phyloP scores from a whole-genome alignment of 768 basidiomycete species.

The Chalciporus piperatus region DNA sequence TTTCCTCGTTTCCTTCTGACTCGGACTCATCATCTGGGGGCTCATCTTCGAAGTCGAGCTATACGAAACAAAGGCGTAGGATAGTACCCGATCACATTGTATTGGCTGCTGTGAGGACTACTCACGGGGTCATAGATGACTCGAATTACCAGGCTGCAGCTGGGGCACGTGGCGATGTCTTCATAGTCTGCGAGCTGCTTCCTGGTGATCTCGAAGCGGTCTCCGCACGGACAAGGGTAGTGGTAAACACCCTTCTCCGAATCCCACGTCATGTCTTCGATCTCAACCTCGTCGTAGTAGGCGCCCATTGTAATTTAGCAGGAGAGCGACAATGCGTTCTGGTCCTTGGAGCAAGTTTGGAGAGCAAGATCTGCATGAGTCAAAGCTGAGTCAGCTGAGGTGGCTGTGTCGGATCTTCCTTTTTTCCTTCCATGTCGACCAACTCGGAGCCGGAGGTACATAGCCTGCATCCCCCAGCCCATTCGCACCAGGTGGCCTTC shows the following conservation, averaged over 20 bases:
- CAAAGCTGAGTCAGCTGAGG: conserved; percentile 6
- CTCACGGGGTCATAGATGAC: conserved; percentile 91
- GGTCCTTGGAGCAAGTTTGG: conserved; percentile 1
- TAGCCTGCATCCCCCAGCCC: too few species aligned
- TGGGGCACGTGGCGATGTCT: conserved; percentile 94
- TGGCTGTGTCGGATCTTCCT: too few species aligned
- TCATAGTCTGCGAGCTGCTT: conserved; percentile 84
- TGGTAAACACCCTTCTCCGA: conserved; percentile 79
- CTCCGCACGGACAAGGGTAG: conserved; percentile 97
- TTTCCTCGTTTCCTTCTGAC: conserved; percentile 35
- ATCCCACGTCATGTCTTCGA: conserved; percentile 96
- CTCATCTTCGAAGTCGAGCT: conserved; percentile 87
- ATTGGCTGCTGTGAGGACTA: conserved; percentile 29
- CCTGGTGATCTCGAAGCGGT: conserved; percentile 93
- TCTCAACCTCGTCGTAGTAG: conserved; percentile 96
- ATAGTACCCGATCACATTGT: neutral
- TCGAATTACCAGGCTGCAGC: conserved; percentile 89
- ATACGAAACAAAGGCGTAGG: neutral
- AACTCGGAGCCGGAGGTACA: too few species aligned
- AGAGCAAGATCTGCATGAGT: conserved; percentile 4
- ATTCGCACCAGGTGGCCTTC: too few species aligned
- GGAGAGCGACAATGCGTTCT: conserved; percentile 1
- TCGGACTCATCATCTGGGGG: conserved; percentile 47
- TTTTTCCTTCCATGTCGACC: too few species aligned
- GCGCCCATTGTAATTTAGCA: conserved; percentile 55